phyloP scores from a whole-genome alignment of 2,329 filamentous ascomycete genomes.

The Fulvia fulva region DNA sequence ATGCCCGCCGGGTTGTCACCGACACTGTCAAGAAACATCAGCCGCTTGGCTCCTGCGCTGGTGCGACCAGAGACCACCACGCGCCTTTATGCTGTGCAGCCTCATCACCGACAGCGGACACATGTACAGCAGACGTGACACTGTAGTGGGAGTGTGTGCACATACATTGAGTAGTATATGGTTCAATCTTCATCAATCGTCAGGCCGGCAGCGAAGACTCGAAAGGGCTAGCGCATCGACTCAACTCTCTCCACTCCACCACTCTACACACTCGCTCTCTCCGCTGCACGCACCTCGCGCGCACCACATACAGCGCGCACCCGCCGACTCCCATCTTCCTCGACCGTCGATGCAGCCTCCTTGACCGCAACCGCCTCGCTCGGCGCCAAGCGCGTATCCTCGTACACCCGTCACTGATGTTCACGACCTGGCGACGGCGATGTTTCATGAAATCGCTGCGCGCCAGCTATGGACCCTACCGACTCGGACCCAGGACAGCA shows the following conservation, averaged over 20 bases:
- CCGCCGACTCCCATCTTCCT: not conserved
- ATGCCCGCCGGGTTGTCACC: not conserved
- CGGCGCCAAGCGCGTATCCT: conserved; percentile 18
- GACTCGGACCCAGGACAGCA: conserved; percentile 15
- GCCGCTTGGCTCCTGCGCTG: no score
- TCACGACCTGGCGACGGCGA: conserved; percentile 10
- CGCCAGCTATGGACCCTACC: conserved; percentile 35
- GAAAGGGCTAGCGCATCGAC: not conserved
- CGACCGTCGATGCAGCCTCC: conserved; percentile 17
- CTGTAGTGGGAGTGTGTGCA: not conserved
- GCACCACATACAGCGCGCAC: not conserved
- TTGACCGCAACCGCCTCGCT: conserved; percentile 10
- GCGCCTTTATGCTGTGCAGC: not conserved
- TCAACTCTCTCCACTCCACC: not conserved
- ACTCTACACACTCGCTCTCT: not conserved
- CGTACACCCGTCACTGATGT: conserved; percentile 1
- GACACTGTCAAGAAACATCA: not conserved
- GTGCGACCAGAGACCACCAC: no score
- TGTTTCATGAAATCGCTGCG: conserved; percentile 17
- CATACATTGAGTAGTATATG: no score
- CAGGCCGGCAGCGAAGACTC: no score
- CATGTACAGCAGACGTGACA: not conserved
- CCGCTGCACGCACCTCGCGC: not conserved
- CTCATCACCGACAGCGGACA: not conserved
- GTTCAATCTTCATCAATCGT: no score